Base-by-base conservation (phyloP, 2,329 filamentous ascomycete species). In the Pochonia chlamydosporia region DNA sequence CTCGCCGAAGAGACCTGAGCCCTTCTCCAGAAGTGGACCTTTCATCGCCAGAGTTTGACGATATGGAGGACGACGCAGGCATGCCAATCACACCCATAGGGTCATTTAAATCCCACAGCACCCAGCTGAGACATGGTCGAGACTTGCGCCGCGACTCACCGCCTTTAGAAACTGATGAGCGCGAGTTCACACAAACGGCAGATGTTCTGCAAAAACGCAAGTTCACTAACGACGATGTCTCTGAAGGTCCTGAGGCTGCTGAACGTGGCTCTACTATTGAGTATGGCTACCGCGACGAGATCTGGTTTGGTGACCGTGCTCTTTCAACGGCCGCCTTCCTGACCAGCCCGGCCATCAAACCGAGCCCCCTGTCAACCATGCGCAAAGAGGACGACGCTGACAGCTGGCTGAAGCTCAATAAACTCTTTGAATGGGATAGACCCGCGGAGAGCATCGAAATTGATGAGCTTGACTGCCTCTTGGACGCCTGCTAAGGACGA, bases 161-260 rank as follows among this genome's bases (percentile, higher is more conserved):
- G 44, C 89, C 90, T 14, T 75, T 97, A 31, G 92, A 97, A 70
- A 89, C 87, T 59, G 92, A 97, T 58, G 92, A 97, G 73, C 88
- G 87, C 61, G 93, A 97, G 67, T 99, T 99, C 62, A 96, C 92
- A 6, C 89, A 95, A 68, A 97, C 91, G 1, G 93, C 93, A 14
- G 88, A 89, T 56, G 89, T 85, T 42, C 79, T 97, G 57, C 88
- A 81, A 58, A 82, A 80, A 63, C 72, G 78, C 51, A 84, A 83
- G 59, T 70, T 82, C 20, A 33, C 33, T 11, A 74, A 65, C 39
- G 73, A 75, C 24, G 71, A 72, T 35, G 45, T 51, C 9, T 53
- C 60, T 14, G 18, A 23, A 4, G 52, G 55, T 36, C 48, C 59
- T 39, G 65, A 68, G 18, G 52, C 54, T 16, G 43, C 50, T 16